These are phyloP conservation scores for Domatiomyces catenatus DNA, from an alignment of 2,329 filamentous ascomycete species.

Conservation along the genomic window DNA sequence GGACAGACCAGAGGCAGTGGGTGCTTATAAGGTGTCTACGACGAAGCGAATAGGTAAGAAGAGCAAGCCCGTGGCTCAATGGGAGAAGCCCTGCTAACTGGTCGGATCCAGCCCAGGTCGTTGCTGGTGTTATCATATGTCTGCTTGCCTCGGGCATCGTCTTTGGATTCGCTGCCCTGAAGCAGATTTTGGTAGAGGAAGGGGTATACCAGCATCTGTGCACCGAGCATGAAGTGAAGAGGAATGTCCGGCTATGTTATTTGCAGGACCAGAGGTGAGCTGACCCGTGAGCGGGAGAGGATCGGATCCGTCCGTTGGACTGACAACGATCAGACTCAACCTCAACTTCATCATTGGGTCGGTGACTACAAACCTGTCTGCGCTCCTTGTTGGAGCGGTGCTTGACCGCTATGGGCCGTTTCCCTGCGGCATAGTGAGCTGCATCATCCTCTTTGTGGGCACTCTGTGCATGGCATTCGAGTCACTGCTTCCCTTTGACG, in stretches of 20 bases:
- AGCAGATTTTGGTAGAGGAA: constrained; percentile 62
- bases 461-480: constrained; percentile 58
- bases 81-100: not conserved
- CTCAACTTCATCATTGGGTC: constrained; percentile 85
- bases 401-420: constrained; percentile 72
- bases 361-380: constrained; percentile 73
- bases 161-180: constrained; percentile 72
- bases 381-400: constrained; percentile 68
- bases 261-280: constrained; percentile 39
- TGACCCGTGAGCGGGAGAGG: not conserved
- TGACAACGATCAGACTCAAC: constrained; percentile 41
- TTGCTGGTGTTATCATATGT: constrained; percentile 53
- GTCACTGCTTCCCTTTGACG: constrained; percentile 51
- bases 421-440: constrained; percentile 55
- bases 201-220: constrained; percentile 56
- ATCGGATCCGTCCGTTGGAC: no score
- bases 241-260: constrained; percentile 37
- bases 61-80: not conserved
- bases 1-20: constrained; percentile 17
- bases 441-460: constrained; percentile 50
- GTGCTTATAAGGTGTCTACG: constrained; percentile 35
- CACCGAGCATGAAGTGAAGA: constrained; percentile 33
- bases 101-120: constrained; percentile 38
- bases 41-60: constrained; percentile 21
- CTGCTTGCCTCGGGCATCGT: constrained; percentile 63